These are phyloP conservation scores for Monascus purpureus DNA, from an alignment of 495 filamentous ascomycete genomes.

Conservation along the genomic window DNA sequence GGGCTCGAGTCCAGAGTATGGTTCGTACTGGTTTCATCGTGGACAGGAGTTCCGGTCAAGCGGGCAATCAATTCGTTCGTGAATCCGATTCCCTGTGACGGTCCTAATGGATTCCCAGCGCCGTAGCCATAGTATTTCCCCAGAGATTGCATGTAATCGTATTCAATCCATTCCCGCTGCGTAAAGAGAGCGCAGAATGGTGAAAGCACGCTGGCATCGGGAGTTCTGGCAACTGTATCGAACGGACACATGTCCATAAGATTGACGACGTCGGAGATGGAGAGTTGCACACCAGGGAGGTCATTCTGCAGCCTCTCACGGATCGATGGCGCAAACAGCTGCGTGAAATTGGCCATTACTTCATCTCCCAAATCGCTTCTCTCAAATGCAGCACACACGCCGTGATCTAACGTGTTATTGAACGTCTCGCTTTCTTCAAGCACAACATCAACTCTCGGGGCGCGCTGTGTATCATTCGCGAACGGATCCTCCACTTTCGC, in stretches of 20 bases:
- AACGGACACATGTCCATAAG: conserved; percentile 85
- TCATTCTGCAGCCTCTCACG: conserved; percentile 44
- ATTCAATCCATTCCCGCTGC: conserved; percentile 51
- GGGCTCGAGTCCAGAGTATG: conserved; percentile 48
- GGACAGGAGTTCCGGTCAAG: conserved; percentile 49
- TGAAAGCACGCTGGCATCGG: conserved; percentile 27
- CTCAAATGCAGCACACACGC: conserved; percentile 50
- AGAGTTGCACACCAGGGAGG: conserved; percentile 47
- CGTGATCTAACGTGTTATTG: conserved; percentile 70
- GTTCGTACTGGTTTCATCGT: conserved; percentile 58
- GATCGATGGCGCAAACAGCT: conserved; percentile 47
- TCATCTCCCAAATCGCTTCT: conserved; percentile 27
- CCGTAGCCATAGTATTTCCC: conserved; percentile 72
- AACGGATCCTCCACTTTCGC: conserved; percentile 34
- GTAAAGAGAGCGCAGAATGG: conserved; percentile 64
- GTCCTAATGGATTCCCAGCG: conserved; percentile 58
- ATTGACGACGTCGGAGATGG: conserved; percentile 40
- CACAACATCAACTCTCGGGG: conserved; percentile 44
- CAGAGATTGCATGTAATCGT: conserved; percentile 63
- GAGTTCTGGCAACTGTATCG: conserved; percentile 46
- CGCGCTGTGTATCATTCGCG: conserved; percentile 16
- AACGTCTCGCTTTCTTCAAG: conserved; percentile 46
- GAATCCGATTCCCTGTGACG: conserved; percentile 73
- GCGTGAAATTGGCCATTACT: conserved; percentile 38
- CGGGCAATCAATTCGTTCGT: conserved; percentile 77